A percentile compares a stretch with the other conserved stretches of the same genome.
phyloP scores from a whole-genome alignment of 2,329 filamentous ascomycete genomes.

The Lachnellula subtilissima region DNA sequence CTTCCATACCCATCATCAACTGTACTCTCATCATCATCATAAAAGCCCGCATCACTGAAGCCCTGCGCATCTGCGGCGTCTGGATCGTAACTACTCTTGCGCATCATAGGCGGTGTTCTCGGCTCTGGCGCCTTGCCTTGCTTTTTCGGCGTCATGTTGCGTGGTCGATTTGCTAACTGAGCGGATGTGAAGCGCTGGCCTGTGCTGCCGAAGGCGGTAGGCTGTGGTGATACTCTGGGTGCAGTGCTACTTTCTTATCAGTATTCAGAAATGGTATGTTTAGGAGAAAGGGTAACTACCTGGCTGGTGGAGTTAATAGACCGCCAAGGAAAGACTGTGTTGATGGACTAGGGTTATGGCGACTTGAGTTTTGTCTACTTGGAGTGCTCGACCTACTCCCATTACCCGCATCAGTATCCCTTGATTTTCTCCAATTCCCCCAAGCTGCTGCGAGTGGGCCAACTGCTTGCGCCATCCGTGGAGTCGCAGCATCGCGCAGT shows the following conservation, averaged over 20 bases:
- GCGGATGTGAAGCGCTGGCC: slow-evolving; percentile 54
- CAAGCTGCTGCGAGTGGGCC: slow-evolving; percentile 82
- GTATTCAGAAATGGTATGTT: slow-evolving; percentile 27
- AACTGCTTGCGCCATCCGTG: slow-evolving; percentile 78
- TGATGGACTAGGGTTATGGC: slow-evolving; percentile 43
- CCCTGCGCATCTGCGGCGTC: slow-evolving; percentile 54
- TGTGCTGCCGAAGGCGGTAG: slow-evolving; percentile 57
- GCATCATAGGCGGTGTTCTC: slow-evolving; percentile 58
- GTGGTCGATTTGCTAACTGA: slow-evolving; percentile 36
- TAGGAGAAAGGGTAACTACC: slow-evolving; percentile 24
- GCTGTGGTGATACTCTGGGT: slow-evolving; percentile 35
- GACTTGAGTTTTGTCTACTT: slow-evolving; percentile 22
- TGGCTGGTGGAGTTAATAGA: slow-evolving; percentile 79
- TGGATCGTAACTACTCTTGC: slow-evolving; percentile 52
- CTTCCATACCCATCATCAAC: neutral
- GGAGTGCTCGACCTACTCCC: slow-evolving; percentile 24
- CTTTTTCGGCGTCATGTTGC: slow-evolving; percentile 32
- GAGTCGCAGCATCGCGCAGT: slow-evolving; percentile 71
- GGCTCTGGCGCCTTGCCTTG: slow-evolving; percentile 38
- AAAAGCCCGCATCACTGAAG: slow-evolving; percentile 33
- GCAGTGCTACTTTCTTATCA: neutral
- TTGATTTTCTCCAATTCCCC: slow-evolving; percentile 78
- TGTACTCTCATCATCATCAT: slow-evolving; percentile 32
- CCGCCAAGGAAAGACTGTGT: slow-evolving; percentile 67
- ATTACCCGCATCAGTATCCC: slow-evolving; percentile 33